Percentiles rank a stretch among this genome's conserved stretches.
Evolutionary conservation across 1,139 yeast genomes (phyloP).

Genomic region (Kodamaea plutei): DNA sequence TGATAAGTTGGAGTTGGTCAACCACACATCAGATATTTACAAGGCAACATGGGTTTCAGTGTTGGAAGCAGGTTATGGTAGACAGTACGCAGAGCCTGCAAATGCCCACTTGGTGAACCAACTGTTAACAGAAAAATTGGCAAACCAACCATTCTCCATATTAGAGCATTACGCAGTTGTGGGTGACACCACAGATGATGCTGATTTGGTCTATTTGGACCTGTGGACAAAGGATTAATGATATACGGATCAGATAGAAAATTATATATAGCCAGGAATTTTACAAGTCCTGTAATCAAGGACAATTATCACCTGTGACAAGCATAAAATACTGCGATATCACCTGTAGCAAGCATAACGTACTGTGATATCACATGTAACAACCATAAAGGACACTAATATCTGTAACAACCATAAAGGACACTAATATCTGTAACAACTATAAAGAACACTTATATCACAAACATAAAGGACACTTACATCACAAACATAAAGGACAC

Average conservation of each 20-base stretch:
- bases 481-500: too few species aligned
- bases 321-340: too few species aligned
- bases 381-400: too few species aligned
- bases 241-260: conserved; percentile 1
- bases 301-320: too few species aligned
- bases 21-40: conserved; percentile 46
- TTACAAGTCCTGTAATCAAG: too few species aligned
- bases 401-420: too few species aligned
- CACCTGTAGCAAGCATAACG: too few species aligned
- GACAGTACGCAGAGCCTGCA: conserved; percentile 27
- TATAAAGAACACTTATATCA: too few species aligned
- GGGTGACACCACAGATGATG: conserved; percentile 30
- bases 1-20: conserved; percentile 69
- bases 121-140: conserved; percentile 12
- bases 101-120: conserved; percentile 11
- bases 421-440: too few species aligned
- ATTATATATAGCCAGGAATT: too few species aligned
- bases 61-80: conserved; percentile 57
- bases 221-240: conserved; percentile 32
- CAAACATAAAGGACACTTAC: too few species aligned
- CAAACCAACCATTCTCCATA: conserved; percentile 26
- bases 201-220: conserved; percentile 39
- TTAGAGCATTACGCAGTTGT: conserved; percentile 34
- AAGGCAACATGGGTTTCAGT: conserved; percentile 61
- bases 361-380: too few species aligned